Base-by-base conservation (phyloP, 2,329 filamentous ascomycete genomes). In the Penicillium sp. region DNA sequence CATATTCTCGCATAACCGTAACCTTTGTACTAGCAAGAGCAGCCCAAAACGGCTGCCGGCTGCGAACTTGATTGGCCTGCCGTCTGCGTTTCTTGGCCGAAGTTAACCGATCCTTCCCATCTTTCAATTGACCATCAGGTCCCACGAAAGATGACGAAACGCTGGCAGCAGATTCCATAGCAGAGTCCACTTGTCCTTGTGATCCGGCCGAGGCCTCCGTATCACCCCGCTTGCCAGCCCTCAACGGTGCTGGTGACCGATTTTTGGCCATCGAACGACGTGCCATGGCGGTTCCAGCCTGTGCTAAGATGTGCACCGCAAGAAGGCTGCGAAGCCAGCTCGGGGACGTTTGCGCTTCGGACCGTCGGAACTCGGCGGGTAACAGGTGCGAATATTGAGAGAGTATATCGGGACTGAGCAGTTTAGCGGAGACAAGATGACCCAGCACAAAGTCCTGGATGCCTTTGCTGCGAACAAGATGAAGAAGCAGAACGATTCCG, bases 1-100 rank as follows among this genome's bases (percentile, higher is more conserved):
- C 88, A 65, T 90, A 90, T 74, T 91, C 92, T 77, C 96, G 94
- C 69, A 95, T 87, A 76, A 96, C 91, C 65, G 94, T 93, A 70
- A 97, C 92, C 80, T 97, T 97, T 69, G 92, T 96, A 76, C 91
- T 96, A 47, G 92, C 92, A 64, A 97, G 83, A 44, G 92, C 92
- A 60, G 92, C 91, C 92, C 92, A 97, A 61, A 97, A 84, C 45
- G 92, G 92, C 76, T 97, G 92, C 69, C 91, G 87, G 71, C 91
- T 90, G 72, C 92, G 83, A 62, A 96, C 91, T 73, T 94, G 90
- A 55, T 91, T 91, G 69, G 90, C 93, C 75, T 96, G 91, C 76
- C 94, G 93, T 76, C 89, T 85, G 76, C 90, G 88, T 77, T 91
- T 94, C 76, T 94, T 95, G 60, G 82, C 84, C 61, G 74, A 77